Evolutionary conservation across 2,329 filamentous ascomycete species (phyloP).

Genomic region (Aschersonia sp.): DNA sequence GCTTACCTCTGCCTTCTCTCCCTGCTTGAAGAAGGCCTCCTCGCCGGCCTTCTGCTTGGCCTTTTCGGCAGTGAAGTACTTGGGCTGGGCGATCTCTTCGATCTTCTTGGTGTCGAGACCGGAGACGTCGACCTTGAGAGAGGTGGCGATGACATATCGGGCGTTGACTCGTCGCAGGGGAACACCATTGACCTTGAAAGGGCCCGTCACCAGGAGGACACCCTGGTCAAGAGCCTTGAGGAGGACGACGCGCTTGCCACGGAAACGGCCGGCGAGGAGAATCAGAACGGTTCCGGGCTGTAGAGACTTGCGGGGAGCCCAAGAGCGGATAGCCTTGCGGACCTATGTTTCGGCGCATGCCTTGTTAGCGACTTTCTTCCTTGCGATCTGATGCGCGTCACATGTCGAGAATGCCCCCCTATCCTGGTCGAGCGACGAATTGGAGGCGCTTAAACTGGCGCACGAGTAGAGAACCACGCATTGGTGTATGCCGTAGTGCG

Average conservation of each 20-base stretch:
- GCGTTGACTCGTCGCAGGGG: conserved; percentile 89
- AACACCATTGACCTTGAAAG: conserved; percentile 99
- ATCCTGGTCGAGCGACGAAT: too few relatives aligned
- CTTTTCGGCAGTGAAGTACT: conserved; percentile 98
- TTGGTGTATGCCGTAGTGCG: too few relatives aligned
- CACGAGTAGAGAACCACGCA: too few relatives aligned
- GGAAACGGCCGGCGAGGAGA: conserved; percentile 98
- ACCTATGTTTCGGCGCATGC: conserved; percentile 40
- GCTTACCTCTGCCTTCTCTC: conserved; percentile 91
- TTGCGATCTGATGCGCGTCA: not conserved
- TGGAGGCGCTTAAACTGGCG: too few relatives aligned
- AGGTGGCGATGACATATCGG: conserved; percentile 87
- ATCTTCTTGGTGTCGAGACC: conserved; percentile 87
- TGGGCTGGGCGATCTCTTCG: conserved; percentile 56
- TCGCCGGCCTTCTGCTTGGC: conserved; percentile 86
- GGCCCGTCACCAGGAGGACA: conserved; percentile 96
- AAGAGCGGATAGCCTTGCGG: conserved; percentile 84
- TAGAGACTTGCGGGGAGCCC: conserved; percentile 77
- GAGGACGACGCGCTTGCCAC: conserved; percentile 98
- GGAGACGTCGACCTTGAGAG: conserved; percentile 68
- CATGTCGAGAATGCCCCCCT: too few relatives aligned
- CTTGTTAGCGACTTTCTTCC: conserved; percentile 7
- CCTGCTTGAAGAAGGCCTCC: conserved; percentile 99
- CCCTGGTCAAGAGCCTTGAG: conserved; percentile 96
- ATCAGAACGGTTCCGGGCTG: conserved; percentile 94